Conservation (phyloP, 2,329 filamentous ascomycete genomes). For the Ophiostoma piceae region DNA sequence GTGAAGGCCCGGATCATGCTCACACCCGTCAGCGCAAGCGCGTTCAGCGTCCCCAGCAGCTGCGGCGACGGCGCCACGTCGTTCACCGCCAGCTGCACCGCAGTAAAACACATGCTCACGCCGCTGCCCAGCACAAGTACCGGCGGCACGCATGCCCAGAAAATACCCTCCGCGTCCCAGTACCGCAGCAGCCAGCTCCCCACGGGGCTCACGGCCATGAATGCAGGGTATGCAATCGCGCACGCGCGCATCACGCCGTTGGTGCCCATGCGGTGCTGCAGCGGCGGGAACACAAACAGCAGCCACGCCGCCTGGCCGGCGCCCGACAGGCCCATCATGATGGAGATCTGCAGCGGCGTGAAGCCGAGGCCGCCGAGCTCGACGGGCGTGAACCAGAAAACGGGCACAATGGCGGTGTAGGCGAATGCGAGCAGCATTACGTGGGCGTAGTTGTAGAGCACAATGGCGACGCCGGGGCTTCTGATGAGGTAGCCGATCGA, state of each 20-base stretch:
- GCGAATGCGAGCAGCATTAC: conserved; percentile 63
- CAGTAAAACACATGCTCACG: conserved; percentile 65
- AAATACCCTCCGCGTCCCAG: conserved; percentile 37
- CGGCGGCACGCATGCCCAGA: conserved; percentile 51
- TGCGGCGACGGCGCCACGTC: conserved; percentile 62
- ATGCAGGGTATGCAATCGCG: conserved; percentile 55
- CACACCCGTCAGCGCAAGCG: conserved; percentile 56
- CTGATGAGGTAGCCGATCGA: conserved; percentile 53
- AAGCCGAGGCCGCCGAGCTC: conserved; percentile 62
- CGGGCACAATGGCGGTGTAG: conserved; percentile 64
- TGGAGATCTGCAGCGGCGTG: conserved; percentile 56
- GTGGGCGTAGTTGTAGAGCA: conserved; percentile 61
- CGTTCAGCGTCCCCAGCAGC: conserved; percentile 67
- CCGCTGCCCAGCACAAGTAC: conserved; percentile 53
- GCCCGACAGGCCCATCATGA: conserved; percentile 61
- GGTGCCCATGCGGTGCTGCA: conserved; percentile 63
- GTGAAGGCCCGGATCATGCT: conserved; percentile 60
- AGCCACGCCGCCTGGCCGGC: conserved; percentile 66
- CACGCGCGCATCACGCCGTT: conserved; percentile 58
- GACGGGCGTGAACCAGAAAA: conserved; percentile 63
- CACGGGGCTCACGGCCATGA: conserved; percentile 52
- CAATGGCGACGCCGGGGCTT: conserved; percentile 58
- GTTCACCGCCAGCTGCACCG: conserved; percentile 67
- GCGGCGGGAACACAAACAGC: conserved; percentile 60
- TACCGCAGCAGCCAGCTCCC: conserved; percentile 53